Evolutionary conservation across 2,329 filamentous ascomycete species (phyloP).

Genomic region (Epichloe amarillans): DNA sequence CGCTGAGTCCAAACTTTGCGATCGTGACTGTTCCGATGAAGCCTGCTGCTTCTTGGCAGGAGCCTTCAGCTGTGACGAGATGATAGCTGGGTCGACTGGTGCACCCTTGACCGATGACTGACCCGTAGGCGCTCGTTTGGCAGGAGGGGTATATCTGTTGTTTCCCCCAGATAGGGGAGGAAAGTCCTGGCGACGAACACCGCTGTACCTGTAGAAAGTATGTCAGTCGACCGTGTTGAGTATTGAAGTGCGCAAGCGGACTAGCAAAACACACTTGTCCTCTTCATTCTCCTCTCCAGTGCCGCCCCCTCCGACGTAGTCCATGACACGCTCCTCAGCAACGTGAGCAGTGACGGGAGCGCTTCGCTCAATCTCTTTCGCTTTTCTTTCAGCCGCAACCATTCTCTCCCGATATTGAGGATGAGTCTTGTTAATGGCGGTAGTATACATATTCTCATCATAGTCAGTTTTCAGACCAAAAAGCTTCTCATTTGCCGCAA

Average conservation of each 20-base stretch:
- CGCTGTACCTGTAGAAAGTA: constrained; percentile 57
- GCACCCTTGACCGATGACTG: constrained; percentile 62
- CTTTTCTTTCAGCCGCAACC: constrained; percentile 69
- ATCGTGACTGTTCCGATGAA: constrained; percentile 13
- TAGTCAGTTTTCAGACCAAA: constrained; percentile 87
- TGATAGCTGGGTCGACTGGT: constrained; percentile 78
- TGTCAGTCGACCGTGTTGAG: constrained; percentile 8
- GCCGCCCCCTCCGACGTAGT: constrained; percentile 46
- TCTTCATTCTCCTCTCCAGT: constrained; percentile 74
- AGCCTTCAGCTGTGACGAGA: constrained; percentile 63
- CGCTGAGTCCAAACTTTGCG: constrained; percentile 12
- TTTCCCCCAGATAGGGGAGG: constrained; percentile 44
- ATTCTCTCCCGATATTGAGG: constrained; percentile 68
- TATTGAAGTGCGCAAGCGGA: not conserved
- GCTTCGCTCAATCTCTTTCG: constrained; percentile 76
- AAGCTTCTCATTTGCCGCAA: constrained; percentile 73
- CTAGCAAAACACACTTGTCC: constrained; percentile 51
- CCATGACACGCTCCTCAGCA: constrained; percentile 74
- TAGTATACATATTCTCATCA: constrained; percentile 91
- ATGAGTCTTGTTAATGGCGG: constrained; percentile 70
- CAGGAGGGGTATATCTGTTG: constrained; percentile 82
- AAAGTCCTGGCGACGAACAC: constrained; percentile 67
- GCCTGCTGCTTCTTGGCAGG: constrained; percentile 24
- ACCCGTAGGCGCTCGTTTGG: constrained; percentile 63
- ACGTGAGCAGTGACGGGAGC: constrained; percentile 66